Base-by-base conservation (phyloP, 805 yeast species). In the Kazachstania africana region DNA sequence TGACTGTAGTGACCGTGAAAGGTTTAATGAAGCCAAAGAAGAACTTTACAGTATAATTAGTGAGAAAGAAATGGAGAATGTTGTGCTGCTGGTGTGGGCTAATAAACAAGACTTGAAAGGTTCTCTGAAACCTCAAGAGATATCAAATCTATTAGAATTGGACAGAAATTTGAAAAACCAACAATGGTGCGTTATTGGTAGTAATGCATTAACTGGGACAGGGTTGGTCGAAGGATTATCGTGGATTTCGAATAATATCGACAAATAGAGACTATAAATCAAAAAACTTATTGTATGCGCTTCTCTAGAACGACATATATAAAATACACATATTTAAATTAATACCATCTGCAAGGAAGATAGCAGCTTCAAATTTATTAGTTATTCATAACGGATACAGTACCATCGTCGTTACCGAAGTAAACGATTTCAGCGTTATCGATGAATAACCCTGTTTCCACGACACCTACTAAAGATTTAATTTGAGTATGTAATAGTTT, bases 361-460 rank as follows among this genome's bases (percentile, higher is more conserved):
- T 21, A n/a, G n/a, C n/a, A n/a, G n/a, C n/a, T n/a, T n/a, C n/a
- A n/a, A n/a, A n/a, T n/a, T n/a, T n/a, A n/a, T n/a, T n/a, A n/a
- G n/a, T n/a, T n/a, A n/a, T n/a, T n/a, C n/a, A n/a, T n/a, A 24
- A 36, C 44, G 12, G 59, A 48, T 36, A 63, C 76, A 30, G 66
- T 46, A 6, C 98, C 98, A 49, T 73, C 74, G 26, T 73, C 66
- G 52, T 83, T 84, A 28, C 98, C 98, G 52, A 91, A 82, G 59
- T 87, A 91, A 5, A 88, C 91, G 53, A 71, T 80, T 29, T 62
- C 62, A 17, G 94, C 88, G 29, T 66, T 62, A 32, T 66, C 65
- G 28, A 75, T 70, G 60, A 91, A 91, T 38, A 91, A 63, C 1
- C 98, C 98, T 8, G 95, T 87, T 58, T 91, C 98, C 12, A 91